Percentiles rank a stretch among this genome's conserved stretches.
phyloP scores from a whole-genome alignment of 495 filamentous ascomycete genomes.

The Trichoderma erinaceum region DNA sequence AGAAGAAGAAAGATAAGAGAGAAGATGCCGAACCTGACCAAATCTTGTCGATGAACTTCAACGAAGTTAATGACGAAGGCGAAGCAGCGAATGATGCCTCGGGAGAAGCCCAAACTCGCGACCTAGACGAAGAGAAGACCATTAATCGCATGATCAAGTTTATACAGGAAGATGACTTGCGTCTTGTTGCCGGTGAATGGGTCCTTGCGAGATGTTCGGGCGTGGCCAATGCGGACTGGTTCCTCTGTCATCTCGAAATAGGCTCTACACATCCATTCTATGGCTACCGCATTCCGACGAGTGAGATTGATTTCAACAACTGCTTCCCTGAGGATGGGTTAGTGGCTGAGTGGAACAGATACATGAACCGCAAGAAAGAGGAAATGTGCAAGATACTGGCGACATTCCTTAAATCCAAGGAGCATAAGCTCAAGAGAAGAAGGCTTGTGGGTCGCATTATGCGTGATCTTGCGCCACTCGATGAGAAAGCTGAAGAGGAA shows the following conservation, averaged over 20 bases:
- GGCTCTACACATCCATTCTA: slow-evolving; percentile 32
- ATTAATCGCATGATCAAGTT: slow-evolving; percentile 38
- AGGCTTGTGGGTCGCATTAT: slow-evolving; percentile 16
- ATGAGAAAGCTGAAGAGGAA: slow-evolving; percentile 18
- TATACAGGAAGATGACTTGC: slow-evolving; percentile 34
- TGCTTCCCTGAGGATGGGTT: slow-evolving; percentile 33
- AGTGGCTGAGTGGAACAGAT: slow-evolving; percentile 32
- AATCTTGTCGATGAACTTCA: neutral
- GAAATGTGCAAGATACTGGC: slow-evolving; percentile 32
- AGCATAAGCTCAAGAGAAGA: slow-evolving; percentile 20
- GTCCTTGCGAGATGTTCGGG: slow-evolving; percentile 42
- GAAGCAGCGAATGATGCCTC: neutral
- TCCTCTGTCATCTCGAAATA: slow-evolving; percentile 42
- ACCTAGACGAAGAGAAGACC: slow-evolving; percentile 27
- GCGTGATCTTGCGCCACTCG: neutral
- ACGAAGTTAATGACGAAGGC: neutral
- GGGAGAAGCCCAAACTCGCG: neutral
- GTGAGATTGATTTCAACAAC: slow-evolving; percentile 34
- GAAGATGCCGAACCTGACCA: neutral
- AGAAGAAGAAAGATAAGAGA: neutral
- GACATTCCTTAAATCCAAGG: slow-evolving; percentile 18
- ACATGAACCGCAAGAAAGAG: slow-evolving; percentile 36
- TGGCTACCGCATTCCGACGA: slow-evolving; percentile 34
- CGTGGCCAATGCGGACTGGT: slow-evolving; percentile 38
- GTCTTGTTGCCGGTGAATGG: slow-evolving; percentile 42